These are phyloP conservation scores for Aspergillus ostianus DNA, from an alignment of 495 filamentous ascomycete genomes.

Conservation along the genomic window DNA sequence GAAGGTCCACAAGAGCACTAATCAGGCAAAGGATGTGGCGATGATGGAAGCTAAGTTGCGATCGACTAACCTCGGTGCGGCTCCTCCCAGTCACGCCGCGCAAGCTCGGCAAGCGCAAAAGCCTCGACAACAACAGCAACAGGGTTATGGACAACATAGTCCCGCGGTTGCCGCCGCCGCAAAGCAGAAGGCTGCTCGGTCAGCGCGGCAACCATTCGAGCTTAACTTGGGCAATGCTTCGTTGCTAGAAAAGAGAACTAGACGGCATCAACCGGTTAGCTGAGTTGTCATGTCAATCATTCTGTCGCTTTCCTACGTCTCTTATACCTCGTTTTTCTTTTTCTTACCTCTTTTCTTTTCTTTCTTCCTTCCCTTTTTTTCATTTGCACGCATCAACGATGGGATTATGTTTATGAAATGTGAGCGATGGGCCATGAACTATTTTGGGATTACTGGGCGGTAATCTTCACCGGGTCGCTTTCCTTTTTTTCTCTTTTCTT, in stretches of 20 bases:
- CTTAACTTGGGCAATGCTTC: conserved; percentile 87
- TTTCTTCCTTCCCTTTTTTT: background rate
- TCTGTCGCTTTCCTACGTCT: background rate
- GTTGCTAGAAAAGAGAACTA: conserved; percentile 71
- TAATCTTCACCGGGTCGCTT: conserved; percentile 3
- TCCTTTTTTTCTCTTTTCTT: conserved; percentile 1
- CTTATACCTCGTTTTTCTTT: background rate
- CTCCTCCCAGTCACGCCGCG: conserved; percentile 49
- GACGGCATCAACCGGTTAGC: conserved; percentile 34
- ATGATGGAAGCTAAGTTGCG: conserved; percentile 84
- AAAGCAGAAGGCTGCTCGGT: conserved; percentile 66
- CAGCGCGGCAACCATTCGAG: conserved; percentile 74
- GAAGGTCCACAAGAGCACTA: conserved; percentile 67
- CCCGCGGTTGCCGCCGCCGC: conserved; percentile 74
- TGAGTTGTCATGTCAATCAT: conserved; percentile 15
- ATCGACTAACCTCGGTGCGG: conserved; percentile 66
- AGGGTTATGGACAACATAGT: conserved; percentile 81
- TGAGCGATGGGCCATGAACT: conserved; percentile 13
- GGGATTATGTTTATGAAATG: conserved; percentile 6
- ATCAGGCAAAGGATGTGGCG: conserved; percentile 59
- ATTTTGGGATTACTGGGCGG: conserved; percentile 7
- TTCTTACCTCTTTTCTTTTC: background rate
- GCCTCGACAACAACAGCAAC: conserved; percentile 41
- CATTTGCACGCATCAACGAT: background rate
- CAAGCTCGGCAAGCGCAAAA: conserved; percentile 58